Evolutionary conservation across 2,329 filamentous ascomycete genomes (phyloP).

Genomic region (Calonectria ilicicola): DNA sequence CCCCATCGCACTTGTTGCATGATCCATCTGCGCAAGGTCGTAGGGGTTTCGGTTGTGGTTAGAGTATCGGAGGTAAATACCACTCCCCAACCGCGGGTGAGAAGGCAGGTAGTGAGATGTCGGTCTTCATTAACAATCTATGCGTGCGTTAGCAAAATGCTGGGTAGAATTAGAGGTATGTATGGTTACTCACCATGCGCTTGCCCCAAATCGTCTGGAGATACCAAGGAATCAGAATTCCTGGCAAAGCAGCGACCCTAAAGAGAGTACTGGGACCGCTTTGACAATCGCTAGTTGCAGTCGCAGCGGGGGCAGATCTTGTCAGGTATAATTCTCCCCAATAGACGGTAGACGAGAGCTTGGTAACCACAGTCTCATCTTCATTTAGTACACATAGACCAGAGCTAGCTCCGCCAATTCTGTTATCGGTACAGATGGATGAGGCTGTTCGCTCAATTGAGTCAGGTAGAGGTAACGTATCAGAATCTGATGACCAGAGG

Average conservation of each 20-base stretch:
- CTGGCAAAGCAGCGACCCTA: conserved; percentile 35
- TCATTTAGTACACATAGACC: conserved; percentile 40
- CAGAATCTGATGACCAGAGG: conserved; percentile 42
- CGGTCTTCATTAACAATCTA: conserved; percentile 43
- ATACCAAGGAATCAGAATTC: conserved; percentile 41
- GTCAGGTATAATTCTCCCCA: conserved; percentile 43
- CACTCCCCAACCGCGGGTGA: conserved; percentile 42
- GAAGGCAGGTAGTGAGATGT: conserved; percentile 41
- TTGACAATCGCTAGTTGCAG: conserved; percentile 42
- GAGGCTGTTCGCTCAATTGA: conserved; percentile 35
- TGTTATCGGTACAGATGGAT: conserved; percentile 32
- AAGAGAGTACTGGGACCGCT: conserved; percentile 41
- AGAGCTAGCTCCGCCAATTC: conserved; percentile 40
- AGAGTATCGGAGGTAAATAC: conserved; percentile 44
- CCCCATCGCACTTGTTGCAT: conserved; percentile 42
- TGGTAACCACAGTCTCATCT: conserved; percentile 31
- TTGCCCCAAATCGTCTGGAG: conserved; percentile 38
- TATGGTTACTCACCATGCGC: conserved; percentile 32
- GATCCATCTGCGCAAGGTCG: conserved; percentile 39
- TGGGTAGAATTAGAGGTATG: not conserved
- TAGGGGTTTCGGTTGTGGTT: conserved; percentile 38
- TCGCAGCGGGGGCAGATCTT: conserved; percentile 34
- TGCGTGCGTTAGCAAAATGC: not conserved
- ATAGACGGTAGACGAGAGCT: conserved; percentile 38
- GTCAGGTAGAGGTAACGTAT: conserved; percentile 35